Evolutionary conservation across 768 basidiomycete genomes (phyloP), one percentile per base, ranked within the genome.

Genomic region (Chiua virens): DNA sequence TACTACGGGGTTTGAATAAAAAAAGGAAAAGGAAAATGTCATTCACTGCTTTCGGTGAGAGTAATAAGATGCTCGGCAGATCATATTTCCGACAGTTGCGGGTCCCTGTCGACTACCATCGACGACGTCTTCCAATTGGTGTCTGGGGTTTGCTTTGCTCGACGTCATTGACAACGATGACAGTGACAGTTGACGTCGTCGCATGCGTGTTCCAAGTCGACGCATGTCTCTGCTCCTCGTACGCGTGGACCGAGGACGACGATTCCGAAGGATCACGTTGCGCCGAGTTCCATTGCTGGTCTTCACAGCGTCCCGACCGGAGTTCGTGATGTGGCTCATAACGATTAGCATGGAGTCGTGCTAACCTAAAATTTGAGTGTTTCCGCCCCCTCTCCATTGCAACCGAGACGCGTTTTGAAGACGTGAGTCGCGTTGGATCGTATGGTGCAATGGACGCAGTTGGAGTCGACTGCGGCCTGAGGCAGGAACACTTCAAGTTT

Each of bases 1-100:
- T n/a, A 59, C 57, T 58, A 45, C 22, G 42, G 48, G 39, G 41
- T 32, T 23, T 34, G 34, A 15, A 34, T 9, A 10, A 8, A 3
- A 30, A 30, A 49, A n/a, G n/a, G n/a, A n/a, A n/a, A n/a, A n/a
- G n/a, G 8, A 6, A 6, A 20, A 18, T 20, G 23, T 27, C 21
- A 41, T n/a, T n/a, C n/a, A n/a, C n/a, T n/a, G n/a, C n/a, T n/a
- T n/a, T n/a, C n/a, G n/a, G n/a, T n/a, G n/a, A n/a, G n/a, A n/a
- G n/a, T n/a, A n/a, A n/a, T n/a, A n/a, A n/a, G n/a, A n/a, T n/a
- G n/a, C n/a, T n/a, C n/a, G n/a, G n/a, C n/a, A n/a, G n/a, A n/a
- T n/a, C n/a, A n/a, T n/a, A n/a, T 35, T 27, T 27, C 0, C 28
- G 30, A 14, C 30, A 14, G 13, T 2, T 5, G 30, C 13, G 3